Base-by-base conservation (phyloP, 495 filamentous ascomycete genomes). In the Podospora australis region DNA sequence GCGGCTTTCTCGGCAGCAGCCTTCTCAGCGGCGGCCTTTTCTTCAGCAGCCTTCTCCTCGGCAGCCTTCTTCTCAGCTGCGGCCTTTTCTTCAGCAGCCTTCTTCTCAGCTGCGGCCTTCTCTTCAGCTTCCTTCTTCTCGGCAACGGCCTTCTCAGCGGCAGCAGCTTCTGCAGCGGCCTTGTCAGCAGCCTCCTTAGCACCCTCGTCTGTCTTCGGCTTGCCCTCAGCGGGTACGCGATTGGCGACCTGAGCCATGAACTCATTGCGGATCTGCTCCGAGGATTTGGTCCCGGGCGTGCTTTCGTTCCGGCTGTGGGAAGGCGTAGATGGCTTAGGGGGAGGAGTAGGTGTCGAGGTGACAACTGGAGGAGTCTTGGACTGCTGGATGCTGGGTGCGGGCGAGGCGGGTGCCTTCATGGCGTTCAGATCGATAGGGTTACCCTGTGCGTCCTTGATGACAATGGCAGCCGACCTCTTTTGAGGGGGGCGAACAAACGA, bases 361-460 rank as follows among this genome's bases (percentile, higher is more conserved):
- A 77, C 62, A 16, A 71, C 71, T 1, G 77, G 77, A 4, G 75
- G 77, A 0, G 77, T 80, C 57, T 67, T 74, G 5, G 73, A 72
- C 21, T 70, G 72, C 35, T 74, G 71, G 22, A 63, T 66, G 44
- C 67, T 70, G 0, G 74, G 69, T 2, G 70, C 66, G 11, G 74
- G 72, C 6, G 76, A 78, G 2, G 65, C 61, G 2, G 70, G 66
- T 11, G 59, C 54, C 48, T 71, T 73, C 4, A 67, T 44, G 11
- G 63, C 19, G 13, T 39, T 57, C 9, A 78, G 39, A 47, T 78
- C 72, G 11, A 80, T 46, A 1, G 66, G 53, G 39, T 87, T 84
- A 46, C 86, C 89, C 35, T 80, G 73, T 1, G 84, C 72, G 51
- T 88, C 82, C 70, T 86, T 90, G 70, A 96, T 94, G 30, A 80